Percentiles rank a stretch among this genome's conserved stretches.
Conservation (phyloP, 768 basidiomycete species). For the Boletus edulis region DNA sequence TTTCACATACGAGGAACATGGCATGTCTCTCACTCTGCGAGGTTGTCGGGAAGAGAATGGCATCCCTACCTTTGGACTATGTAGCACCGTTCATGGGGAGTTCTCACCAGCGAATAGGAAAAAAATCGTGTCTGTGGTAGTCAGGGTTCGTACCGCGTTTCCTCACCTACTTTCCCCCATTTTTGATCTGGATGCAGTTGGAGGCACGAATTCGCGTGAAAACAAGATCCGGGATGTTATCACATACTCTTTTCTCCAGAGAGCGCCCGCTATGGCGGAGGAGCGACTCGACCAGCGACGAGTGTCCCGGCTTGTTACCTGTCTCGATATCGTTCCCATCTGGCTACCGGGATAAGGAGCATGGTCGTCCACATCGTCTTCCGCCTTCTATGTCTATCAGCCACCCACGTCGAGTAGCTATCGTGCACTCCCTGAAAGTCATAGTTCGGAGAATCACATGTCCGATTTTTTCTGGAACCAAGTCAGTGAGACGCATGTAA, state of each 20-base stretch:
- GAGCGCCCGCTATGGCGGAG: constrained; percentile 23
- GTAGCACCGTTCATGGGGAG: constrained; percentile 29
- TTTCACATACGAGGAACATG: constrained; percentile 31
- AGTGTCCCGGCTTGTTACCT: constrained; percentile 29
- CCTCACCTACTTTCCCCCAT: background rate
- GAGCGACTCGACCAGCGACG: constrained; percentile 1
- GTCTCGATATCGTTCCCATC: constrained; percentile 31
- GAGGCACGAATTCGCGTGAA: constrained; percentile 24
- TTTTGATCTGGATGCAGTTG: constrained; percentile 16
- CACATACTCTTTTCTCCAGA: constrained; percentile 24
- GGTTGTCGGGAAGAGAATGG: constrained; percentile 32
- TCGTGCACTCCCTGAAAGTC: constrained; percentile 25
- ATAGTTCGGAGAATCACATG: constrained; percentile 18
- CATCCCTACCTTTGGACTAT: constrained; percentile 29
- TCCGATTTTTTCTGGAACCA: constrained; percentile 23
- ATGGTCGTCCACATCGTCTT: constrained; percentile 22
- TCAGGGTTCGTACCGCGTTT: constrained; percentile 21
- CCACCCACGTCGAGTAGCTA: constrained; percentile 23
- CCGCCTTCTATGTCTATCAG: constrained; percentile 30
- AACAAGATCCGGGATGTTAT: constrained; percentile 3
- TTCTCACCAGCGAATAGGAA: constrained; percentile 26
- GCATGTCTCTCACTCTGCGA: constrained; percentile 29
- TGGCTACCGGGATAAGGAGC: constrained; percentile 21
- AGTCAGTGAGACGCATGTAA: constrained; percentile 11
- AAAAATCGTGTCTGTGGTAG: constrained; percentile 25